Evolutionary conservation across 2,329 filamentous ascomycete species (phyloP), one percentile per base, ranked within the genome.

Genomic region (Sphaceloma murrayae): DNA sequence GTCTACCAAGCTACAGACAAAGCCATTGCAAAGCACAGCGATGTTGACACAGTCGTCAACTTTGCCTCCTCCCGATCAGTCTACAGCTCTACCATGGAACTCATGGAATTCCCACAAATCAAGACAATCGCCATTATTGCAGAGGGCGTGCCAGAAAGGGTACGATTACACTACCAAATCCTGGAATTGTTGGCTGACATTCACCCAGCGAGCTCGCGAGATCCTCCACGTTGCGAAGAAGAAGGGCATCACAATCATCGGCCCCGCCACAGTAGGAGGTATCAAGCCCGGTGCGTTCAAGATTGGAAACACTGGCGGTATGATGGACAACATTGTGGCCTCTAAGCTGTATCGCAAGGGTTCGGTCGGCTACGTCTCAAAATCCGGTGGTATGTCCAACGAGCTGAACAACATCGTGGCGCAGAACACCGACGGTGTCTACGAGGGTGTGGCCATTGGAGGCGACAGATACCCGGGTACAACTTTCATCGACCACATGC

Each of bases 321-420:
- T 98, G 91, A 98, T 98, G 91, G 91, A 98, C 78, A 98, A 98
- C 79, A 98, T 98, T 61, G 91, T 98, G 53, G 87, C 91, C 57
- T 96, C 91, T 66, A 98, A 98, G 81, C 85, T 98, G 50, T 98
- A 98, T 81, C 89, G 91, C 70, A 91, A 91, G 73, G 91, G 91
- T 59, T 96, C 91, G 57, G 88, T 98, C 55, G 91, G 86, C 59
- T 98, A 98, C 69, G 91, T 98, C 68, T 96, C 89, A 77, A 98
- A 98, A 78, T 98, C 91, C 48, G 91, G 91, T 64, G 91, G 91
- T 72, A 98, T 98, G 91, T 96, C 91, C 69, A 98, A 98, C 77
- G 91, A 98, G 75, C 73, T 98, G 62, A 98, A 98, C 83, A 98
- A 98, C 80, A 96, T 98, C 68, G 84, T 98, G 61, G 78, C 88